Evolutionary conservation across 768 basidiomycete genomes (phyloP), one percentile per base, ranked within the genome.

Genomic region (Trametes coccinea): DNA sequence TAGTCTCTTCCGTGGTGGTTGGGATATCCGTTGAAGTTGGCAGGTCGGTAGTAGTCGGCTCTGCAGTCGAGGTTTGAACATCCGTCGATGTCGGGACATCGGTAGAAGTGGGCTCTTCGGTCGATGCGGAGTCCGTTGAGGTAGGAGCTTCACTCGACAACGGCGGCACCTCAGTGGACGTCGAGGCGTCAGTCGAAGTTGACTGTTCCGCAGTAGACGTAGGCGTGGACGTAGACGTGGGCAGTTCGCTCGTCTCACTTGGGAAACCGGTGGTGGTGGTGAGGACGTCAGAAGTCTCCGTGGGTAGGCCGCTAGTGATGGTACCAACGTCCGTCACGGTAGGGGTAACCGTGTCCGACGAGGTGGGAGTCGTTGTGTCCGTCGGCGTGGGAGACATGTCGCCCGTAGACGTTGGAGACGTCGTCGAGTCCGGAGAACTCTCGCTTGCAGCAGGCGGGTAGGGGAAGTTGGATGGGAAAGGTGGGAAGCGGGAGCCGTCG

Each of bases 391-490:
- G 29, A 13, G 40, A 33, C 3, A 6, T 7, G 16, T 44, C 53
- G n/a, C 16, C 10, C 16, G 29, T 29, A 17, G 45, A 14, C 9
- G 41, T 43, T n/a, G 45, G 56, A 27, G 10, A 40, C 37, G 17
- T 57, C 47, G 51, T 27, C 1, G 51, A 53, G 2, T 22, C 39
- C 3, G 51, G 5, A 11, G 51, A 40, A 16, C 13, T 40, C 4
- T n/a, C 5, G 7, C 29, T 30, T 22, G 22, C 22, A 31, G 30
- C 13, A 2, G 30, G 17, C 3, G 48, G 14, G 48, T 8, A 14
- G 7, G 56, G 56, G 47, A 57, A 57, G 27, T 40, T 27, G 27
- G 56, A 49, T 13, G 56, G 56, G 56, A 57, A 57, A 5, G 56
- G 46, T 14, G 56, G 56, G 56, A 57, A 57, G 17, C 46, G 46